These are phyloP conservation scores for Chloromonas sp. DNA, from an alignment of 163 green algal species.

Conservation along the genomic window DNA sequence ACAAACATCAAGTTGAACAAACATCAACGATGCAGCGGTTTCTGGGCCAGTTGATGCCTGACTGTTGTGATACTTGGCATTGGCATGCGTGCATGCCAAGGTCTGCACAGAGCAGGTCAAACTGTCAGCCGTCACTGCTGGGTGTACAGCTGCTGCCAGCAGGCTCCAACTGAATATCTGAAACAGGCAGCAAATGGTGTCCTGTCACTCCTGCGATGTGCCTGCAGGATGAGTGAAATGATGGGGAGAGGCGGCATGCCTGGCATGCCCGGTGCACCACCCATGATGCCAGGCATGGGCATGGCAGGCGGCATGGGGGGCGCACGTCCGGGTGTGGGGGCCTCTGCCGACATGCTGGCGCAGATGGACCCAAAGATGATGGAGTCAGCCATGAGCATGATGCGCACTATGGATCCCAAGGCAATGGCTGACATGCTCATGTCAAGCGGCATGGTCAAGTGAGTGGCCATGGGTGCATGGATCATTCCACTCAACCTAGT, in stretches of 20 bases:
- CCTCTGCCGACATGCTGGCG: background rate
- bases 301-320: background rate
- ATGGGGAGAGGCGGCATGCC: background rate
- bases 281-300: background rate
- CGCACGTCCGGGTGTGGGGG: constrained; percentile 2
- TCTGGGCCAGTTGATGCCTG: too few species aligned
- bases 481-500: too few species aligned
- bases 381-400: constrained; percentile 36
- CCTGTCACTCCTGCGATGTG: background rate
- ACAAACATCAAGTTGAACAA: too few species aligned
- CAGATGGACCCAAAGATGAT: constrained; percentile 12
- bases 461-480: background rate
- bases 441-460: constrained; percentile 32
- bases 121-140: too few species aligned
- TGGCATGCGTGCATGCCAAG: too few species aligned
- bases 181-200: too few species aligned
- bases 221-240: constrained; percentile 1
- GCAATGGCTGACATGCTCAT: constrained; percentile 36
- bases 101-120: too few species aligned
- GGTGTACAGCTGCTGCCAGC: too few species aligned
- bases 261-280: background rate
- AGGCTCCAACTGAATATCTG: too few species aligned
- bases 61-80: too few species aligned
- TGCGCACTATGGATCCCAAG: constrained; percentile 44
- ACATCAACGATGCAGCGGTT: too few species aligned